These are phyloP conservation scores for Hirsutella minnesotensis DNA, from an alignment of 2,329 filamentous ascomycete genomes.

Conservation along the genomic window DNA sequence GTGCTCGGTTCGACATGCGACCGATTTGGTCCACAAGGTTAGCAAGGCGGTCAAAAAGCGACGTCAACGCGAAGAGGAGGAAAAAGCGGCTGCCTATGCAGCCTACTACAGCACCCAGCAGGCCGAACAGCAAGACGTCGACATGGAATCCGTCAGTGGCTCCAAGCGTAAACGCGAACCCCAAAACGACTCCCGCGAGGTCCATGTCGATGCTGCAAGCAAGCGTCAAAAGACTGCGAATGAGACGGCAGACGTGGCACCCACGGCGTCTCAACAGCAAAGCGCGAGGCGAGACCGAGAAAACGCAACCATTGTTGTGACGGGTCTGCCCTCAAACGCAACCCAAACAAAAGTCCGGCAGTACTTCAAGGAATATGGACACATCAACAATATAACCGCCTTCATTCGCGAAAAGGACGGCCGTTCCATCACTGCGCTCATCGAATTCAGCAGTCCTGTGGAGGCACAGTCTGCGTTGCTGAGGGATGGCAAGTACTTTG, in stretches of 20 bases:
- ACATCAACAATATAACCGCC: slow-evolving; percentile 65
- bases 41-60: slow-evolving; percentile 51
- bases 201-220: slow-evolving; percentile 29
- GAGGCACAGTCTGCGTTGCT: slow-evolving; percentile 74
- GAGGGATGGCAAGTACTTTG: slow-evolving; percentile 69
- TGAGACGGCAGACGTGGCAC: slow-evolving; percentile 13
- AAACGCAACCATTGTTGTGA: slow-evolving; percentile 74
- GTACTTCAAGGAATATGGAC: slow-evolving; percentile 86
- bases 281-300: slow-evolving; percentile 71
- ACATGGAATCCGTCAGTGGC: slow-evolving; percentile 24
- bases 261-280: slow-evolving; percentile 11
- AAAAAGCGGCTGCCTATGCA: slow-evolving; percentile 42
- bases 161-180: slow-evolving; percentile 67
- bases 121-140: slow-evolving; percentile 10
- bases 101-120: slow-evolving; percentile 22
- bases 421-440: slow-evolving; percentile 56
- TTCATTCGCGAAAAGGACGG: slow-evolving; percentile 45
- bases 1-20: slow-evolving; percentile 58
- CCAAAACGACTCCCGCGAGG: slow-evolving; percentile 29
- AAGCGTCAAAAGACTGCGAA: slow-evolving; percentile 55
- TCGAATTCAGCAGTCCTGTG: slow-evolving; percentile 75
- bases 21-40: slow-evolving; percentile 61
- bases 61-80: slow-evolving; percentile 52
- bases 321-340: slow-evolving; percentile 58
- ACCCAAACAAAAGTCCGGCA: slow-evolving; percentile 66